Evolutionary conservation across 352 stramenopile genomes (phyloP), one percentile per base, ranked within the genome.

Genomic region (Pythium apleroticum): DNA sequence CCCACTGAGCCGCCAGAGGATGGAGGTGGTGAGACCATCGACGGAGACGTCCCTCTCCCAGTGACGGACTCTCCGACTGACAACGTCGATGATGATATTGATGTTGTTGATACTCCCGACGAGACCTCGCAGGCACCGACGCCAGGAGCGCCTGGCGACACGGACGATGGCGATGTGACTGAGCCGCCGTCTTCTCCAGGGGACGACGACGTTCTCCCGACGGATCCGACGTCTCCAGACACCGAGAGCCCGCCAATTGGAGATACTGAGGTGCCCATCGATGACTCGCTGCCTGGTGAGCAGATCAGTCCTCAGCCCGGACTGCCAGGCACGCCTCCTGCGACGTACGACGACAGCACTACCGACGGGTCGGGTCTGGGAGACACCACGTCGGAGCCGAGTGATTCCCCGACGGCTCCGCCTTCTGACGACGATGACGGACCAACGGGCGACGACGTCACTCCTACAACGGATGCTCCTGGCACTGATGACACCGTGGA

Each of bases 211-310:
- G 19, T 15, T 19, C 8, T 22, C 11, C n/a, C 12, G 10, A 33
- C 52, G 28, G 52, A 57, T 8, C 27, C 52, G n/a, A 12, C 52
- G 28, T 37, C 15, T 19, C 12, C 25, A 15, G 9, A 43, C 30
- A 33, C 30, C 10, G 30, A 33, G 30, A 33, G 30, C 10, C 10
- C 30, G 30, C 10, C 30, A 5, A 9, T 33, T 9, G 30, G 30
- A 11, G 37, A 41, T n/a, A 31, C n/a, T 4, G 41, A 41, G 17
- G n/a, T 37, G 41, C 25, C 25, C 20, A 55, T 24, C 7, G 19
- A 53, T 19, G 25, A 63, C 25, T 53, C 25, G 15, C 15, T 33
- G 39, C 27, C 57, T 17, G 43, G 41, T 55, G 57, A 63, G 25
- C 41, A 43, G 20, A 55, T n/a, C 19, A 45, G 12, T 7, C 31